phyloP scores from a whole-genome alignment of 2,329 filamentous ascomycete species.

The Acrodontium crateriforme region DNA sequence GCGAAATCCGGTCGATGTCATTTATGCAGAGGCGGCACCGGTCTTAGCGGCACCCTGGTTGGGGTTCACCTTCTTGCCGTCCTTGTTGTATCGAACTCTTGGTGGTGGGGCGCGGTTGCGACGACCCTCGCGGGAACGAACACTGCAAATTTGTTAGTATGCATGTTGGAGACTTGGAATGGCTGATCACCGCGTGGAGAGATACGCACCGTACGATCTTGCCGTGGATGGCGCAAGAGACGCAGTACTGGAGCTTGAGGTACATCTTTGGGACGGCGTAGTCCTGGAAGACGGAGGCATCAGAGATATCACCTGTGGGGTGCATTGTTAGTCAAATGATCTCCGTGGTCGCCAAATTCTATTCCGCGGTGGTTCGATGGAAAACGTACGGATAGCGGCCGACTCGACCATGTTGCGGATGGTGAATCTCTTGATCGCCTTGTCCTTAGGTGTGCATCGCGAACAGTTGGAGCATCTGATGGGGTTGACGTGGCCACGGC shows the following conservation, averaged over 20 bases:
- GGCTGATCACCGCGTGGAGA: too few species aligned
- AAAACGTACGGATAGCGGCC: slow-evolving; percentile 88
- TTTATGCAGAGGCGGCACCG: slow-evolving; percentile 18
- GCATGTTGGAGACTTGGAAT: too few species aligned
- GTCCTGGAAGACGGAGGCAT: slow-evolving; percentile 97
- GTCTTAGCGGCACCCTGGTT: slow-evolving; percentile 58
- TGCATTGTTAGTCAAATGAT: background rate
- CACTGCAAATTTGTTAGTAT: slow-evolving; percentile 43
- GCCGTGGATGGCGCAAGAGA: slow-evolving; percentile 99
- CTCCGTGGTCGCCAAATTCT: slow-evolving; percentile 5
- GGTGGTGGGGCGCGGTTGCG: slow-evolving; percentile 98
- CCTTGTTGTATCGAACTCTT: slow-evolving; percentile 99
- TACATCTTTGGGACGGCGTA: slow-evolving; percentile 99
- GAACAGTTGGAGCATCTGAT: slow-evolving; percentile 87
- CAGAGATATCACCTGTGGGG: slow-evolving; percentile 95
- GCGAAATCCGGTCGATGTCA: slow-evolving; percentile 2
- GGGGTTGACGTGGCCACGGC: slow-evolving; percentile 98
- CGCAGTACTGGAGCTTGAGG: slow-evolving; percentile 99
- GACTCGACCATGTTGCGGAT: slow-evolving; percentile 99
- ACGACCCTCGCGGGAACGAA: slow-evolving; percentile 90
- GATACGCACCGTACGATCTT: slow-evolving; percentile 99
- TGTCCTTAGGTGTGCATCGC: slow-evolving; percentile 86
- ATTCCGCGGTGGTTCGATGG: slow-evolving; percentile 1
- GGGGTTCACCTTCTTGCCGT: slow-evolving; percentile 98
- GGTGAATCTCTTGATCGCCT: slow-evolving; percentile 99